phyloP scores from a whole-genome alignment of 169 alveolate genomes.

The Cryptosporidium andersoni region DNA sequence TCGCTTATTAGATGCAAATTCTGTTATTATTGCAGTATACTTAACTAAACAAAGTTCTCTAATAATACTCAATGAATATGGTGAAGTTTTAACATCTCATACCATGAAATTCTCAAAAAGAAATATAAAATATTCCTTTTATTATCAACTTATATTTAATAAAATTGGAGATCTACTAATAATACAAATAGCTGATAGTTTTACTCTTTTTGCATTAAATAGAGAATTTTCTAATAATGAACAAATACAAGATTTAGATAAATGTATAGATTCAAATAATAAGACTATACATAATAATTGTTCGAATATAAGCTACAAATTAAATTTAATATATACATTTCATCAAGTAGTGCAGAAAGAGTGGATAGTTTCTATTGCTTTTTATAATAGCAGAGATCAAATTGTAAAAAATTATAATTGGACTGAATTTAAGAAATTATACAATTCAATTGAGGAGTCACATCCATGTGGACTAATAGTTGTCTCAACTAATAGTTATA shows the following conservation, averaged over 20 bases:
- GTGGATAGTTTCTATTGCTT: constrained; percentile 47
- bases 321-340: constrained; percentile 26
- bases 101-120: neutral
- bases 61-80: no score
- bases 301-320: neutral
- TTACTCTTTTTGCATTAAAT: constrained; percentile 24
- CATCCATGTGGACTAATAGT: constrained; percentile 55
- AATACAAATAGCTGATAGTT: constrained; percentile 34
- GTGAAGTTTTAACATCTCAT: no score
- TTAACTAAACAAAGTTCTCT: no score
- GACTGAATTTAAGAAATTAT: neutral
- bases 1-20: no score
- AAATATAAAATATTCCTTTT: constrained; percentile 13
- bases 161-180: constrained; percentile 38
- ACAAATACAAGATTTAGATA: neutral
- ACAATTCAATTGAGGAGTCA: constrained; percentile 11
- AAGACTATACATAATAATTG: neutral
- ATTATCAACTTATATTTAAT: constrained; percentile 6
- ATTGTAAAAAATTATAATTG: neutral
- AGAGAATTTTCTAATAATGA: neutral
- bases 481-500: constrained; percentile 25
- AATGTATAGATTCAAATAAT: neutral
- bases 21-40: no score
- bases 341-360: constrained; percentile 60
- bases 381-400: constrained; percentile 1